Percentiles rank a stretch among this genome's conserved stretches.
These are phyloP conservation scores for Pseudogymnoascus destructans DNA, from an alignment of 2,329 filamentous ascomycete species.

Conservation along the genomic window DNA sequence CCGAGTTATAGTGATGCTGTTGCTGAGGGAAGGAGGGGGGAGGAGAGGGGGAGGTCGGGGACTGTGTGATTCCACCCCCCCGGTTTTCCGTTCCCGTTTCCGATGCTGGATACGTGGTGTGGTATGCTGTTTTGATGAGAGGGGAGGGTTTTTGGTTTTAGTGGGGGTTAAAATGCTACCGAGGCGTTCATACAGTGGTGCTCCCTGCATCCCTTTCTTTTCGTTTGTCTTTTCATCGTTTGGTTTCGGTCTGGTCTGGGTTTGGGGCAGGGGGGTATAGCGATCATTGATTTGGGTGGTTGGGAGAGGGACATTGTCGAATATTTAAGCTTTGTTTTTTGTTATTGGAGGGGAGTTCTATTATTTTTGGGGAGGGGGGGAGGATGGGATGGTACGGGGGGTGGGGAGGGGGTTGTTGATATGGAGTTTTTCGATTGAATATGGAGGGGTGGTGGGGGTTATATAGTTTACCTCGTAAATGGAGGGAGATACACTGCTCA, in stretches of 20 bases:
- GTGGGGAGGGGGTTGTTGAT: not conserved
- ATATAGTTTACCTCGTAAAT: not conserved
- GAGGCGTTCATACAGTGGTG: not conserved
- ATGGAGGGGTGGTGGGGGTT: not conserved
- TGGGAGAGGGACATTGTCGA: not conserved
- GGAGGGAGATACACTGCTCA: not conserved
- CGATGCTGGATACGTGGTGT: not conserved
- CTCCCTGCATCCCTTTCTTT: not conserved
- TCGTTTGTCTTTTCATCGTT: not conserved
- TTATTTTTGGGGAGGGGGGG: not conserved
- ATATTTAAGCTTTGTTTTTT: not conserved
- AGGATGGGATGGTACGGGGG: not conserved
- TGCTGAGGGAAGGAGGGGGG: slow-evolving; percentile 20
- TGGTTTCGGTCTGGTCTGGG: not conserved
- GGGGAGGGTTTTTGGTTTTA: not conserved
- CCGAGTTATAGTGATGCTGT: slow-evolving; percentile 27
- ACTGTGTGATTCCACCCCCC: not conserved
- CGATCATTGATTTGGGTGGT: not conserved
- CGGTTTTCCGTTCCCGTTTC: not conserved
- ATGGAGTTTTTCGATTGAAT: not conserved
- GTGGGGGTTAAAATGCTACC: not conserved
- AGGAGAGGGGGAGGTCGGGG: slow-evolving; percentile 12
- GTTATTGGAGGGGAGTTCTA: not conserved
- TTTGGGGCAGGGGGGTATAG: not conserved
- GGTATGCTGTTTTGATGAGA: not conserved